A percentile compares a stretch with the other conserved stretches of the same genome.
These are phyloP conservation scores for Diaporthe batatas DNA, from an alignment of 2,329 filamentous ascomycete species.

Conservation along the genomic window DNA sequence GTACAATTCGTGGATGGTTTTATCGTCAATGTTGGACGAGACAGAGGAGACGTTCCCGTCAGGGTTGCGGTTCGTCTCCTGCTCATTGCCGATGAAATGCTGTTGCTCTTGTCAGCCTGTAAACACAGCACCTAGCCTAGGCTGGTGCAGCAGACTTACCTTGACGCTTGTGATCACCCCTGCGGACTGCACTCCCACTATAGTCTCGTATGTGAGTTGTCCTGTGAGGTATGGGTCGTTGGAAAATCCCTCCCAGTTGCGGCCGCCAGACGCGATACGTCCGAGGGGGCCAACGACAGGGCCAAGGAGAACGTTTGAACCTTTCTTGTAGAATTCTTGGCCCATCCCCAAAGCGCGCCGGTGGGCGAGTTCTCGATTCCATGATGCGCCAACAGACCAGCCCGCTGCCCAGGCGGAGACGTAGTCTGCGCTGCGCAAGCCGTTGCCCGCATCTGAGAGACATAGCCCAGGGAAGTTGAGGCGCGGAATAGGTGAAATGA, in stretches of 20 bases:
- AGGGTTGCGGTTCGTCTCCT: slow-evolving; percentile 67
- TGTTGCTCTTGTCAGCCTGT: slow-evolving; percentile 54
- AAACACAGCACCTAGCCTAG: not conserved
- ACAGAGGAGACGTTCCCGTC: slow-evolving; percentile 62
- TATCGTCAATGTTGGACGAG: slow-evolving; percentile 59
- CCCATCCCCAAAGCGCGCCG: slow-evolving; percentile 80
- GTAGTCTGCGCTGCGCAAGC: slow-evolving; percentile 58
- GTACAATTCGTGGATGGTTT: slow-evolving; percentile 63
- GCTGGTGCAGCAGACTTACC: slow-evolving; percentile 46
- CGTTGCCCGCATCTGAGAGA: slow-evolving; percentile 59
- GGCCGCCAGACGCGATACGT: slow-evolving; percentile 68
- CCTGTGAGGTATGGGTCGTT: slow-evolving; percentile 70
- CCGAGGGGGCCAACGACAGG: slow-evolving; percentile 77
- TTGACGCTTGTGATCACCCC: slow-evolving; percentile 76
- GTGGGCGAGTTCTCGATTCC: slow-evolving; percentile 79
- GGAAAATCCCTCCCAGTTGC: slow-evolving; percentile 65
- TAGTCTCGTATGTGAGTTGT: slow-evolving; percentile 60
- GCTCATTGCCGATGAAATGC: slow-evolving; percentile 73
- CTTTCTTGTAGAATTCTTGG: slow-evolving; percentile 78
- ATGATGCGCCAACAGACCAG: slow-evolving; percentile 62
- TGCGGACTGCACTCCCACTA: slow-evolving; percentile 75
- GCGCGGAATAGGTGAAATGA: slow-evolving; percentile 54
- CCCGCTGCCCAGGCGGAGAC: slow-evolving; percentile 58
- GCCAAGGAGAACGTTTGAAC: slow-evolving; percentile 81
- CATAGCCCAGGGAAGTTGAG: slow-evolving; percentile 60